These are phyloP conservation scores for Epichloe aotearoae DNA, from an alignment of 2,329 filamentous ascomycete genomes.

Conservation along the genomic window DNA sequence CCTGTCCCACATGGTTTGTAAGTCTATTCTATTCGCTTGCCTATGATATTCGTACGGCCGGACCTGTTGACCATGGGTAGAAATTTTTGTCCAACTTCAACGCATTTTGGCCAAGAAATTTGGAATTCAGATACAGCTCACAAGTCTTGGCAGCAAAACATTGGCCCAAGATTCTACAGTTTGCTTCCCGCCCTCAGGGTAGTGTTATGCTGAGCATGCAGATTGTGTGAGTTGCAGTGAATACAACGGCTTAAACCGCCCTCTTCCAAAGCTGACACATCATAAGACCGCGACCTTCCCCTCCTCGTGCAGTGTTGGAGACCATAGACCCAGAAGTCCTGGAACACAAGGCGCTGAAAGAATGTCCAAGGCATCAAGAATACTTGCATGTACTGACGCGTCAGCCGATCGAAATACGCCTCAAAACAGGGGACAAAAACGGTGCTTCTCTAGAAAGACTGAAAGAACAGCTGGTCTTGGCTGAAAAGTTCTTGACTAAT, in stretches of 20 bases:
- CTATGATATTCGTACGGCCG: neutral
- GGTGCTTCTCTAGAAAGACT: slow-evolving; percentile 7
- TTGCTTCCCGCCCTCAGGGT: slow-evolving; percentile 11
- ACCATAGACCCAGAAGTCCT: neutral
- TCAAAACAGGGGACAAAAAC: neutral
- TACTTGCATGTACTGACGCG: slow-evolving; percentile 13
- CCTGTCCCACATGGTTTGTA: slow-evolving; percentile 34
- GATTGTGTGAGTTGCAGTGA: slow-evolving; percentile 6
- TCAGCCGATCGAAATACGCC: slow-evolving; percentile 2
- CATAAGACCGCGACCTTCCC: neutral
- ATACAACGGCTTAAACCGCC: neutral
- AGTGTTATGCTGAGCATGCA: slow-evolving; percentile 14
- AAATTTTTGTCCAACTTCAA: slow-evolving; percentile 28
- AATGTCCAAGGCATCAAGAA: neutral
- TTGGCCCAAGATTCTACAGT: slow-evolving; percentile 19
- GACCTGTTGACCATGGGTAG: slow-evolving; percentile 11
- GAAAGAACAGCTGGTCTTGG: slow-evolving; percentile 12
- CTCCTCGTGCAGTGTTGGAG: neutral
- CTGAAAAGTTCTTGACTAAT: slow-evolving; percentile 15
- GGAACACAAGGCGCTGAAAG: neutral
- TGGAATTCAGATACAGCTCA: slow-evolving; percentile 24
- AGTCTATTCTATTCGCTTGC: slow-evolving; percentile 8
- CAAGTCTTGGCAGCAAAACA: slow-evolving; percentile 14
- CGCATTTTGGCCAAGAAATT: slow-evolving; percentile 26
- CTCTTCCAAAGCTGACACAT: neutral